These are phyloP conservation scores for Rhodotorula diobovata DNA, from an alignment of 768 basidiomycete genomes.

Conservation along the genomic window DNA sequence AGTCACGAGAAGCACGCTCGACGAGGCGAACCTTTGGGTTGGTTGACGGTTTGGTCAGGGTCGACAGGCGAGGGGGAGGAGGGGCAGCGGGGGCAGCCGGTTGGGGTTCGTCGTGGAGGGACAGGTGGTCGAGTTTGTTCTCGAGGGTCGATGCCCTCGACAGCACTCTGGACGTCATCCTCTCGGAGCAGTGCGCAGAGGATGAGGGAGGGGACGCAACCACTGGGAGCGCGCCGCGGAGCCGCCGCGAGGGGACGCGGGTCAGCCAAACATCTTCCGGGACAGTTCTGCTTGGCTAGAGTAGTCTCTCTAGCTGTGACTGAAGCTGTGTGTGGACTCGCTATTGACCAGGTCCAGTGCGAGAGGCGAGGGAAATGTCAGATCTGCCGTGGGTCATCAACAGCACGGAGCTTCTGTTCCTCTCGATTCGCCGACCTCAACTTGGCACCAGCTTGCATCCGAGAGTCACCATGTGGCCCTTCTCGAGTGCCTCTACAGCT, in stretches of 20 bases:
- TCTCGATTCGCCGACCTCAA: not conserved
- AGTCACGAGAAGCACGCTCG: fast-evolving
- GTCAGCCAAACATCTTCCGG: too few species aligned
- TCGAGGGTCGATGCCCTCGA: conserved; percentile 20
- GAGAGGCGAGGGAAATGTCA: not conserved
- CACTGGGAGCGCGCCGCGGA: too few species aligned
- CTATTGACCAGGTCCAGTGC: too few species aligned
- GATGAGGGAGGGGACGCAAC: not conserved
- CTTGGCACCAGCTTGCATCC: not conserved
- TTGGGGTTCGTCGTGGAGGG: conserved; percentile 8
- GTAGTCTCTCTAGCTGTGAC: too few species aligned
- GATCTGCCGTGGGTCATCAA: too few species aligned
- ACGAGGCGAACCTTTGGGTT: not conserved
- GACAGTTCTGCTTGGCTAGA: too few species aligned
- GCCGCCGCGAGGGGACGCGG: too few species aligned
- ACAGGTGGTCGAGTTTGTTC: conserved; percentile 23
- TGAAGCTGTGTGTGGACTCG: too few species aligned
- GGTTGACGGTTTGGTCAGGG: not conserved
- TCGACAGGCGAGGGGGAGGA: not conserved
- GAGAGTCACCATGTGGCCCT: conserved; percentile 27
- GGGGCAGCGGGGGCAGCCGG: not conserved
- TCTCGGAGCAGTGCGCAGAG: not conserved
- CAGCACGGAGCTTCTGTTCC: too few species aligned
- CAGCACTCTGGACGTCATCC: conserved; percentile 20
- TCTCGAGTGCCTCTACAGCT: not conserved